Base-by-base conservation (phyloP, 257 asterid species). In the Capsicum pubescens region DNA sequence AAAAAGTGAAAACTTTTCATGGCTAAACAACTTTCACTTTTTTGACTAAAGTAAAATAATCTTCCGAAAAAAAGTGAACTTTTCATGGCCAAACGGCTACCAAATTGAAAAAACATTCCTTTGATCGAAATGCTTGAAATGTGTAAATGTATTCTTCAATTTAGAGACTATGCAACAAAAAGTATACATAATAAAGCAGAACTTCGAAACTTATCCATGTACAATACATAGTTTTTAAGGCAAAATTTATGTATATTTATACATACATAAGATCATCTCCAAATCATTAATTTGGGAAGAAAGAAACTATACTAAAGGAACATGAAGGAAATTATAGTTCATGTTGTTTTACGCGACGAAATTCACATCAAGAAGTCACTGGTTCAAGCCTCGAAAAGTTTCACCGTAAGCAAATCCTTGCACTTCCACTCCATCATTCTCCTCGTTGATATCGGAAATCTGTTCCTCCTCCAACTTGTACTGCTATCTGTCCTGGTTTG, bases 201-300 rank as follows among this genome's bases (percentile, higher is more conserved):
- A 26, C 26, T 26, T 26, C 26, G 26, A 26, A 26, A 1, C 26
- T 26, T 26, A 26, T 66, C 17, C 12, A 36, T 68, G 76, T 68
- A 68, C n/a, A 36, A 68, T 3, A 68, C 77, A 15, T 6, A 36
- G 26, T 68, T 68, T 39, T 68, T 66, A 68, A 52, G 15, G 60
- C 5, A 76, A 50, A 76, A 52, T 21, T 52, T 76, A 50, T 8
- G 61, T 8, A 3, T 74, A 74, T 50, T 76, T 76, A 48, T 76
- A 68, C 63, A 76, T 76, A 68, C 63, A 76, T 76, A 52, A 12
- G 63, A 76, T 76, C 81, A 76, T 26, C 63, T 52, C 81, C 46
- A 76, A 76, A 13, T 52, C 63, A 76, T 26, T 21, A 13, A 21
- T 52, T 52, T 76, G 63, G 81, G 63, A 76, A 13, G 26, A 26